These are phyloP conservation scores for Pythium biforme DNA, from an alignment of 352 stramenopile genomes.

Conservation along the genomic window DNA sequence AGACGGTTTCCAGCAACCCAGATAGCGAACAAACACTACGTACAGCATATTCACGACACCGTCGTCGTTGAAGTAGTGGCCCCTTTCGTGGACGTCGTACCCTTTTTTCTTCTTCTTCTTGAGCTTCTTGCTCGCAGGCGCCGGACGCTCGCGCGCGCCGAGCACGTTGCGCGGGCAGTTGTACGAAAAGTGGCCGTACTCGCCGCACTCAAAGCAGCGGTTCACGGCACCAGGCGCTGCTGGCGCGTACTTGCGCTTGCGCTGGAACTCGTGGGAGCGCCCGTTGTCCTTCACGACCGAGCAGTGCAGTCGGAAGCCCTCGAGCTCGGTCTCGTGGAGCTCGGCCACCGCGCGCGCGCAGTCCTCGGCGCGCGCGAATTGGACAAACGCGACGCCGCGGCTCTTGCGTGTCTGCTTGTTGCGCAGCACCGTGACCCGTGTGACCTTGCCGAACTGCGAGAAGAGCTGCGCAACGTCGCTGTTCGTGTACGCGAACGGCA, in stretches of 20 bases:
- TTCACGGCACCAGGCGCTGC: slow-evolving; percentile 30
- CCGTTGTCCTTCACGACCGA: slow-evolving; percentile 81
- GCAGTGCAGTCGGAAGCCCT: slow-evolving; percentile 62
- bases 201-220: slow-evolving; percentile 85
- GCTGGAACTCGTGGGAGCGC: slow-evolving; percentile 69
- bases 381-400: slow-evolving; percentile 81
- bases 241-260: slow-evolving; percentile 68
- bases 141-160: slow-evolving; percentile 60
- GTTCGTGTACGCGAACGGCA: slow-evolving; percentile 86
- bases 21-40: slow-evolving; percentile 19
- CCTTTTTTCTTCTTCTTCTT: slow-evolving; percentile 69
- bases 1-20: too few relatives aligned
- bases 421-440: slow-evolving; percentile 71
- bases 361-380: slow-evolving; percentile 73
- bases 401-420: slow-evolving; percentile 73
- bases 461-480: slow-evolving; percentile 88
- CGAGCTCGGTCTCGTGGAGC: slow-evolving; percentile 63
- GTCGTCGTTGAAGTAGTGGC: slow-evolving; percentile 71
- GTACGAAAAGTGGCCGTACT: slow-evolving; percentile 78
- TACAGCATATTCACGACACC: slow-evolving; percentile 64
- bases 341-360: slow-evolving; percentile 44
- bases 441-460: slow-evolving; percentile 66
- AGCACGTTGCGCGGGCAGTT: slow-evolving; percentile 84
- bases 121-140: slow-evolving; percentile 31
- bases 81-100: slow-evolving; percentile 55